Base-by-base conservation (phyloP, 2,329 filamentous ascomycete species). In the Nemania bipapillata region DNA sequence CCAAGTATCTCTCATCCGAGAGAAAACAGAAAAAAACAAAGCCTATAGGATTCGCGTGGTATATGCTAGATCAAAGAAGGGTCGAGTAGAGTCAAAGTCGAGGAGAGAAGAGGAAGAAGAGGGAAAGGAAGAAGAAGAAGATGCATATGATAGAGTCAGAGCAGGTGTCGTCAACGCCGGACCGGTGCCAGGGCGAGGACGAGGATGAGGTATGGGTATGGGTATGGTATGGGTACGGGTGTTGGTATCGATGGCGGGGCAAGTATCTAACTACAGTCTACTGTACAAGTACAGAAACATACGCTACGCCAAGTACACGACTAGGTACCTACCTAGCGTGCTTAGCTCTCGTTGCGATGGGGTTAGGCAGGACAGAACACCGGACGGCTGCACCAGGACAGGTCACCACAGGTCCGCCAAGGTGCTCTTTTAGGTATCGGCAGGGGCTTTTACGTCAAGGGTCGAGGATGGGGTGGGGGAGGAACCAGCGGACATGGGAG, bases 1-100 rank as follows among this genome's bases (percentile, higher is more conserved):
- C 62, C 58, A 47, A 22, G 40, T 62, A 50, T 40, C 53, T 40
- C 53, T 60, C 6, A 64, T 66, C 49, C 50, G 47, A 56, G 50
- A 24, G 54, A 58, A 50, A 32, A 53, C 7, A 70, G 55, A 67
- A 30, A 70, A 63, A 68, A 62, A n/a, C n/a, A 47, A 68, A 61
- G 52, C 61, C 49, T 57, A 64, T 8, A 53, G 62, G 69, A 73
- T 74, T 71, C 65, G 73, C 68, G 70, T 53, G 67, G 60, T 64
- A 70, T 65, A 26, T 49, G 59, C 47, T 28, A 62, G 28, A 56
- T 59, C 49, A 56, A 63, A 56, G 59, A 56, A 56, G 35, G 53
- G 60, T 49, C 50, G 55, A 26, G 50, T 45, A 53, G 59, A 65
- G 64, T 58, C 37, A 63, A 32, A 70, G 61, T 45, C 26, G 45